Conservation (phyloP, 2,329 filamentous ascomycete species). For the Fusarium sp. region DNA sequence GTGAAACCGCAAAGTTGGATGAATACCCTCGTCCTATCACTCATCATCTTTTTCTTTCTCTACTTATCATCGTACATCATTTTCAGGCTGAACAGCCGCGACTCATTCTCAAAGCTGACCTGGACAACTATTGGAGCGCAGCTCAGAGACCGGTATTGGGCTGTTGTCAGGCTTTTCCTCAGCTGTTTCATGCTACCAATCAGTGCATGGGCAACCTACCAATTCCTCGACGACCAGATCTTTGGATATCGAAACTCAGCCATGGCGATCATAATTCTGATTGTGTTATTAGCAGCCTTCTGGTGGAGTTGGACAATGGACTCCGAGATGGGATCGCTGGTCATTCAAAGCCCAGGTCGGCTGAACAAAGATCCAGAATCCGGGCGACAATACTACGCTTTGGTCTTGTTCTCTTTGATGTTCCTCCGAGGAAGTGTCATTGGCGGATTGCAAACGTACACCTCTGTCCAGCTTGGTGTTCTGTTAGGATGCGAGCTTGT, state of each 20-base stretch:
- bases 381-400: neutral
- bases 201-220: constrained; percentile 76
- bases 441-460: constrained; percentile 19
- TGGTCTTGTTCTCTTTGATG: constrained; percentile 24
- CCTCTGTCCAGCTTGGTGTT: constrained; percentile 1
- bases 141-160: constrained; percentile 52
- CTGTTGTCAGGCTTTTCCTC: constrained; percentile 73
- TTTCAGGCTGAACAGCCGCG: neutral
- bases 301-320: constrained; percentile 38
- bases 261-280: constrained; percentile 47
- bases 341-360: neutral
- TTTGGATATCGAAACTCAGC: constrained; percentile 36
- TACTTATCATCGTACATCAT: constrained; percentile 62
- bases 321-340: constrained; percentile 1
- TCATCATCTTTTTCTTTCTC: constrained; percentile 66
- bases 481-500: constrained; percentile 16
- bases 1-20: constrained; percentile 71
- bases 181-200: constrained; percentile 80
- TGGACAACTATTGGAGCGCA: constrained; percentile 36
- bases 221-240: constrained; percentile 54
- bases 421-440: constrained; percentile 22
- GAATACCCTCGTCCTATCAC: constrained; percentile 73
- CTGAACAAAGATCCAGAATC: too few species aligned
- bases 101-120: neutral
- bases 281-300: constrained; percentile 36